Base-by-base conservation (phyloP, 495 filamentous ascomycete genomes). In the Xylaria castorea region DNA sequence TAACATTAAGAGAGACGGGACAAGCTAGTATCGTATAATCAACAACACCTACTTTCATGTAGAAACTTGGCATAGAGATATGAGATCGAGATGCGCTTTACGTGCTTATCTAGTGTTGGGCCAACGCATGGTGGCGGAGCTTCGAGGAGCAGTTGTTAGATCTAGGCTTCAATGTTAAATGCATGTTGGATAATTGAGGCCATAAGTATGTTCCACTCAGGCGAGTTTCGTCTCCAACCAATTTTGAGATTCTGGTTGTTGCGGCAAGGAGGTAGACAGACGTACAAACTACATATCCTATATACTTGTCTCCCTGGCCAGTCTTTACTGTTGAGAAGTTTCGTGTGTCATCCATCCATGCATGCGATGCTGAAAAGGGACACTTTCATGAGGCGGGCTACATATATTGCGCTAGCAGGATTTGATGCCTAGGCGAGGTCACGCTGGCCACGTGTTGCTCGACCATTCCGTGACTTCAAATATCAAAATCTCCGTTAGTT, bases 391-490 rank as follows among this genome's bases (percentile, higher is more conserved):
- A 51, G 68, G 68, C 58, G 38, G 4, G 27, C n/a, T 70, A 34
- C 51, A 34, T 65, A 34, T 63, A 34, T 65, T 46, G 25, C 22
- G n/a, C 36, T 55, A 25, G 38, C 48, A 38, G 36, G 16, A 55
- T 18, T 2, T 22, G 46, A 65, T 44, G 61, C 50, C 38, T 53
- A 42, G 3, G 44, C 40, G 60, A 44, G 16, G 57, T 57, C 48
- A 71, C 36, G 69, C 34, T 65, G 46, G 61, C 60, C 69, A 71
- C 69, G 69, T 71, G 69, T 71, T 71, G 38, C 48, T 44, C 69
- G 36, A 65, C 60, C 48, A 65, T 71, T 65, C 42, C 69, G 53
- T 71, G 46, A n/a, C 38, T 60, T n/a, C 53, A 57, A 14, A 69
- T 62, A 44, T 60, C 66, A 58, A 53, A 57, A 60, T 61, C 27